phyloP scores from a whole-genome alignment of 768 basidiomycete species.

The Lactifluus rugatus region DNA sequence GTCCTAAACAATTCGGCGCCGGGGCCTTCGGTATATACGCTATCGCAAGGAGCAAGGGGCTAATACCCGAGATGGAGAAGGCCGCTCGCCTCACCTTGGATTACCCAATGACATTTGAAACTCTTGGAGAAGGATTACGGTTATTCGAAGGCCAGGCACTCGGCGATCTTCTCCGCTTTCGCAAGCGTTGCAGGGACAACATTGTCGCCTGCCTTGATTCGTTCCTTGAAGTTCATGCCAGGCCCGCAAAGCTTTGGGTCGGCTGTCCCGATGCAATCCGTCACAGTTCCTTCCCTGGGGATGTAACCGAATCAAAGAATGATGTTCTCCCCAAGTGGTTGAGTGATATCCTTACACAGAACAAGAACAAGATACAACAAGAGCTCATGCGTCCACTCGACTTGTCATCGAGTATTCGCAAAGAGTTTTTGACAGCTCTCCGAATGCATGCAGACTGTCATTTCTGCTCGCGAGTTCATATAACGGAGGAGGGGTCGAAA shows the following conservation, averaged over 20 bases:
- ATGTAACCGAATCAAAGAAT: background rate
- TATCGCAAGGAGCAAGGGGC: conserved; percentile 4
- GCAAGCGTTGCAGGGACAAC: background rate
- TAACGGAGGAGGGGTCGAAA: background rate
- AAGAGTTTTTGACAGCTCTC: background rate
- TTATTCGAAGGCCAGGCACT: conserved; percentile 1
- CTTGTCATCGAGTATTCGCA: background rate
- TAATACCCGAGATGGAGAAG: background rate
- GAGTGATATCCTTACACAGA: background rate
- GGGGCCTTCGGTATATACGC: conserved; percentile 12
- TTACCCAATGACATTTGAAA: background rate
- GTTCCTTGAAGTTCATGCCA: background rate
- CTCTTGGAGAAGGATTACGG: background rate
- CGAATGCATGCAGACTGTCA: background rate
- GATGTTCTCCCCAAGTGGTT: background rate
- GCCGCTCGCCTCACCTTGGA: background rate
- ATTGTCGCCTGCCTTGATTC: background rate
- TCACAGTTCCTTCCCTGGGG: fast-evolving
- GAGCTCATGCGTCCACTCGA: background rate
- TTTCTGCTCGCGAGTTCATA: background rate
- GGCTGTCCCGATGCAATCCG: background rate
- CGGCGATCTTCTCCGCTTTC: background rate
- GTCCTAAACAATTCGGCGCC: background rate
- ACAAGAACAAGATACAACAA: background rate
- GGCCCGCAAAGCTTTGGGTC: background rate